A percentile compares a stretch with the other conserved stretches of the same genome.
phyloP scores from a whole-genome alignment of 495 filamentous ascomycete genomes.

The Penicillium simplicissimum region DNA sequence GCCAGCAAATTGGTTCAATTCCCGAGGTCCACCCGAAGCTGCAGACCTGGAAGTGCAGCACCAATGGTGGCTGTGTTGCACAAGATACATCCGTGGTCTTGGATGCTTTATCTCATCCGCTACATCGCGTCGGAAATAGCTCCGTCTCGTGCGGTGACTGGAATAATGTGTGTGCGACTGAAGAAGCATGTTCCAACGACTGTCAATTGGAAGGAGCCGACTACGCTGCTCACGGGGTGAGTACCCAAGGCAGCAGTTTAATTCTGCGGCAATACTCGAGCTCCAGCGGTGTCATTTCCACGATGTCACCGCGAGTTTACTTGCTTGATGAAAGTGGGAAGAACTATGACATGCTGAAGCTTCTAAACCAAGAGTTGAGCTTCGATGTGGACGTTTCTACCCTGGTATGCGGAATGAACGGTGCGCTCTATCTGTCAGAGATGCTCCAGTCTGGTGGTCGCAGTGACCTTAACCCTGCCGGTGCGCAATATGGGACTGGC shows the following conservation, averaged over 20 bases:
- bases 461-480: slow-evolving; percentile 57
- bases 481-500: slow-evolving; percentile 65
- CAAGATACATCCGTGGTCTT: slow-evolving; percentile 44
- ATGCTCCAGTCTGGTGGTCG: slow-evolving; percentile 59
- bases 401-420: slow-evolving; percentile 67
- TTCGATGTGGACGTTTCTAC: slow-evolving; percentile 65
- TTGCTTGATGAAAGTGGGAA: slow-evolving; percentile 53
- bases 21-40: slow-evolving; percentile 39
- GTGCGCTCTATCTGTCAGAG: slow-evolving; percentile 65
- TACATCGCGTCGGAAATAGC: slow-evolving; percentile 43
- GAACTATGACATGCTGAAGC: slow-evolving; percentile 61
- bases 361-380: slow-evolving; percentile 59
- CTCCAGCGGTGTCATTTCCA: slow-evolving; percentile 27
- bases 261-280: slow-evolving; percentile 47
- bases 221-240: slow-evolving; percentile 47
- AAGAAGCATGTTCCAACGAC: slow-evolving; percentile 47
- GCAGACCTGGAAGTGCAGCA: slow-evolving; percentile 43
- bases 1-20: slow-evolving; percentile 28
- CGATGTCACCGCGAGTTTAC: slow-evolving; percentile 59
- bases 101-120: slow-evolving; percentile 42
- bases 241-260: slow-evolving; percentile 41
- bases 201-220: slow-evolving; percentile 55
- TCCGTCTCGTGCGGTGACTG: slow-evolving; percentile 30
- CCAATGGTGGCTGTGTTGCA: slow-evolving; percentile 33
- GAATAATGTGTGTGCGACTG: slow-evolving; percentile 48